Evolutionary conservation across 495 filamentous ascomycete genomes (phyloP).

Genomic region (Podospora pseudocomata): DNA sequence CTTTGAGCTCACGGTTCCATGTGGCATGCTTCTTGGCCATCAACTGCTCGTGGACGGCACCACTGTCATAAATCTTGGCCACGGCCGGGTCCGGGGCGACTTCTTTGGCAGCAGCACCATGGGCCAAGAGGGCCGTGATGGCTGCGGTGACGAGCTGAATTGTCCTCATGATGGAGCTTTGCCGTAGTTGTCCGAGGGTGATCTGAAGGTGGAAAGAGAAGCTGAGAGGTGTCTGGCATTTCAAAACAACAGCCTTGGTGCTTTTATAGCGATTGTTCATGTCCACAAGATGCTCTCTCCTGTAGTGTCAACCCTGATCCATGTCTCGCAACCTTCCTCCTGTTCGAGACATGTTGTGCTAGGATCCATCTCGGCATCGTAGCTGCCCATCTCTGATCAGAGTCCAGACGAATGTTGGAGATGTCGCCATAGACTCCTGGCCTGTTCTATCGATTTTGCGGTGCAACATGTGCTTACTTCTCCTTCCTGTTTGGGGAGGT

Average conservation of each 20-base stretch:
- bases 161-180: constrained; percentile 9
- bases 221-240: not conserved
- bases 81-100: constrained; percentile 23
- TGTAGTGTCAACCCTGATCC: too few species aligned
- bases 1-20: constrained; percentile 20
- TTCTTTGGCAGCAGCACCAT: constrained; percentile 32
- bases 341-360: not conserved
- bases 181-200: not conserved
- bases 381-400: not conserved
- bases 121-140: constrained; percentile 35
- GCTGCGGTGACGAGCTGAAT: constrained; percentile 11
- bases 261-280: not conserved
- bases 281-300: not conserved
- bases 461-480: not conserved
- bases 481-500: constrained; percentile 11
- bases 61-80: constrained; percentile 40
- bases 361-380: not conserved
- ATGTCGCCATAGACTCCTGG: not conserved
- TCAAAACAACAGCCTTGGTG: not conserved
- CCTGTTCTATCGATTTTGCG: not conserved
- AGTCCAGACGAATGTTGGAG: not conserved
- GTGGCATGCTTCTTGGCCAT: constrained; percentile 39
- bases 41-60: constrained; percentile 42
- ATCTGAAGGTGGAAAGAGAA: not conserved
- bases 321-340: not conserved